phyloP scores from a whole-genome alignment of 2,329 filamentous ascomycete genomes.

The Teratosphaeria epicoccoides region DNA sequence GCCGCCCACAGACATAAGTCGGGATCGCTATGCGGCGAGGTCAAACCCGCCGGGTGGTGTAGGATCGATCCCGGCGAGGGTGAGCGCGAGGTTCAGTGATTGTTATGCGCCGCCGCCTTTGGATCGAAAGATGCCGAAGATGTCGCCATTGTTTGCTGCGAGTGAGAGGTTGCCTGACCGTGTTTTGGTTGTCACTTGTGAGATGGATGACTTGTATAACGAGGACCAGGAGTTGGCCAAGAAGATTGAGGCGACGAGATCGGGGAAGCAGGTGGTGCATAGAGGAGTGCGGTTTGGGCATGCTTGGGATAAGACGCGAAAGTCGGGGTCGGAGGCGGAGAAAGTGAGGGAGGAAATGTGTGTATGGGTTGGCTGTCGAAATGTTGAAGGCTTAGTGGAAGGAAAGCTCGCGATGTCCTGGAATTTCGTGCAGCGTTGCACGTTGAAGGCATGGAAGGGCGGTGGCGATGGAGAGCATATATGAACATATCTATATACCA shows the following conservation, averaged over 20 bases:
- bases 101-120: conserved; percentile 23
- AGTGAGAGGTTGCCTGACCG: conserved; percentile 16
- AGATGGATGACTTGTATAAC: conserved; percentile 27
- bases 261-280: conserved; percentile 16
- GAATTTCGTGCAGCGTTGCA: no score
- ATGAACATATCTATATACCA: no score
- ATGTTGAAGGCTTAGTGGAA: background rate
- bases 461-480: no score
- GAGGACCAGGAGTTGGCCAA: conserved; percentile 28
- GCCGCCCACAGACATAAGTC: conserved; percentile 26
- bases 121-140: conserved; percentile 24
- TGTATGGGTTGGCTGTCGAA: background rate
- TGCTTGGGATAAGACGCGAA: conserved; percentile 8
- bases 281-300: conserved; percentile 25
- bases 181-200: conserved; percentile 27
- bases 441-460: no score
- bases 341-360: background rate
- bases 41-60: conserved; percentile 20
- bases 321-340: background rate
- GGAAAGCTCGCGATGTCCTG: background rate
- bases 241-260: conserved; percentile 13
- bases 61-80: conserved; percentile 10
- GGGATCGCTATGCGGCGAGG: conserved; percentile 13
- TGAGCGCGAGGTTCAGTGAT: conserved; percentile 23
- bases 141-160: conserved; percentile 27